A percentile compares a stretch with the other conserved stretches of the same genome.
Conservation (phyloP, 2,329 filamentous ascomycete genomes). For the Sporothrix brasiliensis region DNA sequence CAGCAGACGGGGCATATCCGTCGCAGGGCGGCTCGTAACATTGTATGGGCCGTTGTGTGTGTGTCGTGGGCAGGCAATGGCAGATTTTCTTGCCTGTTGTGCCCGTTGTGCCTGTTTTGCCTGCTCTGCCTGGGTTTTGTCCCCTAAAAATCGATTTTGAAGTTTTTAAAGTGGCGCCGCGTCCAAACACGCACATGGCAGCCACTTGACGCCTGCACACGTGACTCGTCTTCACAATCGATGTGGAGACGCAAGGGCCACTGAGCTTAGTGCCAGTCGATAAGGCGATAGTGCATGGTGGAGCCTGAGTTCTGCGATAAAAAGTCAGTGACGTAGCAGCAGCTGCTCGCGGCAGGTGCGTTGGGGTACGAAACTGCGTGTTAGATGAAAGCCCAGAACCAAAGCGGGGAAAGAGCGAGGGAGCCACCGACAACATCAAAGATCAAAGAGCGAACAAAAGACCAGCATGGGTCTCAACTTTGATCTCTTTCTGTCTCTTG, state of each 20-base stretch:
- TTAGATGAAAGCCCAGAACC: constrained; percentile 4
- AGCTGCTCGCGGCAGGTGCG: neutral
- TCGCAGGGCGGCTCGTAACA: constrained; percentile 34
- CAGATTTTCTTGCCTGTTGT: constrained; percentile 8
- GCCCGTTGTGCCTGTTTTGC: neutral
- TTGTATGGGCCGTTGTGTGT: constrained; percentile 27
- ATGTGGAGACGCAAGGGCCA: constrained; percentile 1
- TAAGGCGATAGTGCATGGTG: constrained; percentile 4
- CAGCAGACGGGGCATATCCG: constrained; percentile 36
- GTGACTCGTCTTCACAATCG: neutral
- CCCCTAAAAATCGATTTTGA: constrained; percentile 9
- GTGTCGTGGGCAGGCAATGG: neutral
- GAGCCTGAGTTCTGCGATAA: neutral
- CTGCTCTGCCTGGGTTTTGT: neutral
- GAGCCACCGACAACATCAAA: neutral
- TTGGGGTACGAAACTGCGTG: neutral
- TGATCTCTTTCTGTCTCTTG: neutral
- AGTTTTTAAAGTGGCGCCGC: constrained; percentile 31
- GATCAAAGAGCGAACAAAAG: constrained; percentile 12
- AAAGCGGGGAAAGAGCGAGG: constrained; percentile 14
- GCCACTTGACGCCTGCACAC: constrained; percentile 19
- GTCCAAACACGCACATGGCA: constrained; percentile 8
- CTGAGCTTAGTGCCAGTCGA: neutral
- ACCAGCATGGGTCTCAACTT: neutral
- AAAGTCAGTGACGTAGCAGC: constrained; percentile 29